Base-by-base conservation (phyloP, 345 rosid species). In the Carallia pectinifolia region DNA sequence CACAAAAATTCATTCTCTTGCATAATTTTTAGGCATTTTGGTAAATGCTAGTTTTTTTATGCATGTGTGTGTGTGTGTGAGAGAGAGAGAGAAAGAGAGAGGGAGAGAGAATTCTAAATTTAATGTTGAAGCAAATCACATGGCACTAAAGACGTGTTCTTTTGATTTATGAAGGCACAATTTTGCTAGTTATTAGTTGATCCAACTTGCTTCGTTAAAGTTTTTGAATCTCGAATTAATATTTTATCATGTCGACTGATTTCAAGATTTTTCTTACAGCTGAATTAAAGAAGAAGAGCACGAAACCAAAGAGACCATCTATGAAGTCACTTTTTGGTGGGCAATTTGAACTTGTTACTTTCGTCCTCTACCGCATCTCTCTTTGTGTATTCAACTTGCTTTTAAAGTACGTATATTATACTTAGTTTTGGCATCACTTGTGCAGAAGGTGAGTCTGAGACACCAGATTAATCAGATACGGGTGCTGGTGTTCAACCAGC, bases 281-380 rank as follows among this genome's bases (percentile, higher is more conserved):
- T 36, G 90, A 92, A 72, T 71, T 92, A 85, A 88, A 89, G 80
- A 90, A 90, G 84, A 95, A 89, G 75, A 83, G 59, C 78, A 71
- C 82, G 56, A 92, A 81, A 76, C 72, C 89, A 54, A 88, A 74
- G 72, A 83, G 86, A 77, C 97, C 96, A 54, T 82, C 94, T 12
- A 65, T 92, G 72, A 92, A 85, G 86, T 79, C 96, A 62, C 88
- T 92, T 36, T 92, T 92, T 64, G 97, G 97, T 92, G 85, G 82
- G 84, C 54, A 36, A 10, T 6, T 23, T 19, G n/a, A 53, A 4
- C 68, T 6, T 27, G 10, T 52, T 31, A 33, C 7, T 9, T 1
- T 68, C 7, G 54, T 58, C 55, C 53, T 53, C 1, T 36, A n/a
- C 8, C 1, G 30, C 69, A 67, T 64, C 40, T 31, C 33, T 61